phyloP scores from a whole-genome alignment of 1,284 basidiomycete species.

The Ustilago trichophora region DNA sequence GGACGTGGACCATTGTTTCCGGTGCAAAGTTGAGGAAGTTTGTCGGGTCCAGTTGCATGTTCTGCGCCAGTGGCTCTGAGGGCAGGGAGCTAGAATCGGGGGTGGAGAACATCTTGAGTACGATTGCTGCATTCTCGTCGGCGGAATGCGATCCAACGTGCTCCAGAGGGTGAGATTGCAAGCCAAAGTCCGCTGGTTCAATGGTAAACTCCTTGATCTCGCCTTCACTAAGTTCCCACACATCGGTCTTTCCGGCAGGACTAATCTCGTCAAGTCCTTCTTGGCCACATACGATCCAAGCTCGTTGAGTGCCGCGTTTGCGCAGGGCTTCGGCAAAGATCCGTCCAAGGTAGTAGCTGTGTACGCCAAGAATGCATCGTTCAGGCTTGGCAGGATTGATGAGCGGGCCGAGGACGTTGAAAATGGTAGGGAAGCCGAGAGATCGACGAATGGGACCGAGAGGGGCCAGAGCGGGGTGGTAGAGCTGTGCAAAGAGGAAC shows the following conservation, averaged over 20 bases:
- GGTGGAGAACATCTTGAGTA: conserved; percentile 50
- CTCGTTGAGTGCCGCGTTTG: conserved; percentile 75
- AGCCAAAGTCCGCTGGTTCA: conserved; percentile 57
- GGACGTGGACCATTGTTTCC: conserved; percentile 25
- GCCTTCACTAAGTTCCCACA: conserved; percentile 59
- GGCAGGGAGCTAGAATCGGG: conserved; percentile 4
- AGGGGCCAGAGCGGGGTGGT: conserved; percentile 85
- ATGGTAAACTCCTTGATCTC: conserved; percentile 53
- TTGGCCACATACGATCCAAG: conserved; percentile 90
- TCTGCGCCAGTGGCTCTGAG: conserved; percentile 2
- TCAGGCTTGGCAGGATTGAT: conserved; percentile 88
- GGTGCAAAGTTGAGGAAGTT: conserved; percentile 23
- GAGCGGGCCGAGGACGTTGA: conserved; percentile 93
- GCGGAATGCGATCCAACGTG: conserved; percentile 52
- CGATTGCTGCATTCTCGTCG: conserved; percentile 60
- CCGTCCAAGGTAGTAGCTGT: conserved; percentile 81
- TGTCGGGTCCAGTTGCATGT: conserved; percentile 21
- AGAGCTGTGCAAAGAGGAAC: conserved; percentile 92
- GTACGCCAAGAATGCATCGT: conserved; percentile 87
- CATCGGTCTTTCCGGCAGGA: conserved; percentile 82
- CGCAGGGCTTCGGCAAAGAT: conserved; percentile 82
- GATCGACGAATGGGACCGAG: conserved; percentile 85
- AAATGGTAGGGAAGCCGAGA: conserved; percentile 94
- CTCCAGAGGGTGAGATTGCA: conserved; percentile 49
- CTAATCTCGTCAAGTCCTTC: conserved; percentile 95